Conservation (phyloP, 768 basidiomycete species). For the Leucogyrophana mollusca region DNA sequence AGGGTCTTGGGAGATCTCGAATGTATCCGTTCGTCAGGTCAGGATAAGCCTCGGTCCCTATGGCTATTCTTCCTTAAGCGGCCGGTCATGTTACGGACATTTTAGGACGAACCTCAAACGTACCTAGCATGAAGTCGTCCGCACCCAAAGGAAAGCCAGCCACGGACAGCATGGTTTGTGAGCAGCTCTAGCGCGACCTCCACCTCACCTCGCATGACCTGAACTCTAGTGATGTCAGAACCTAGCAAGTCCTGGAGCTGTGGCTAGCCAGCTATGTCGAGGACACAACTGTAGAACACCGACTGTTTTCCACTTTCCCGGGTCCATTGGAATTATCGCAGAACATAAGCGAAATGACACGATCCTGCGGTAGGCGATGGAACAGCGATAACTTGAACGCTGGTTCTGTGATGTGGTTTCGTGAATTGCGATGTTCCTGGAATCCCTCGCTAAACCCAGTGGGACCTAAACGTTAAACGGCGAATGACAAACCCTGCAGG, state of each 20-base stretch:
- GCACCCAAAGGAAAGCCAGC: slow-evolving; percentile 16
- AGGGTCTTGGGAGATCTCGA: slow-evolving; percentile 18
- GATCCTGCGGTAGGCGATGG: slow-evolving; percentile 8
- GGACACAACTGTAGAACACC: slow-evolving; percentile 1
- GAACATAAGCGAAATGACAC: slow-evolving; percentile 6
- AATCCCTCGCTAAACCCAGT: slow-evolving; percentile 4
- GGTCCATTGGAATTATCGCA: slow-evolving; percentile 9
- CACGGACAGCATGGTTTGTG: slow-evolving; percentile 5
- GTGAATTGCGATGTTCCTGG: slow-evolving; percentile 6
- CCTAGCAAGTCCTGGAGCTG: slow-evolving; percentile 4
- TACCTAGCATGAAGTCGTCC: slow-evolving; percentile 15
- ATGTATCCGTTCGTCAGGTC: slow-evolving; percentile 11
- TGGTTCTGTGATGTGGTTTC: slow-evolving; percentile 7
- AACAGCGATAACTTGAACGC: slow-evolving; percentile 1
- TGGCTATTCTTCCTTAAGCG: slow-evolving; percentile 19
- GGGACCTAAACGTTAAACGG: slow-evolving; percentile 15
- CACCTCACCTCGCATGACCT: slow-evolving; percentile 2
- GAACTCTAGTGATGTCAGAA: slow-evolving; percentile 8
- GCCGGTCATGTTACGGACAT: slow-evolving; percentile 2
- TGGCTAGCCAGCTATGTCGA: slow-evolving; percentile 5
- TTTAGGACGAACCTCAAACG: slow-evolving; percentile 5
- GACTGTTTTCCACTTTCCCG: slow-evolving; percentile 14
- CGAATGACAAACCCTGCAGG: slow-evolving; percentile 12
- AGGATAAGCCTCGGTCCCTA: slow-evolving; percentile 13
- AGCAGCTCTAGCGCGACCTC: slow-evolving; percentile 4